Base-by-base conservation (phyloP, 495 filamentous ascomycete species). In the Hypomontagnella submonticulosa region DNA sequence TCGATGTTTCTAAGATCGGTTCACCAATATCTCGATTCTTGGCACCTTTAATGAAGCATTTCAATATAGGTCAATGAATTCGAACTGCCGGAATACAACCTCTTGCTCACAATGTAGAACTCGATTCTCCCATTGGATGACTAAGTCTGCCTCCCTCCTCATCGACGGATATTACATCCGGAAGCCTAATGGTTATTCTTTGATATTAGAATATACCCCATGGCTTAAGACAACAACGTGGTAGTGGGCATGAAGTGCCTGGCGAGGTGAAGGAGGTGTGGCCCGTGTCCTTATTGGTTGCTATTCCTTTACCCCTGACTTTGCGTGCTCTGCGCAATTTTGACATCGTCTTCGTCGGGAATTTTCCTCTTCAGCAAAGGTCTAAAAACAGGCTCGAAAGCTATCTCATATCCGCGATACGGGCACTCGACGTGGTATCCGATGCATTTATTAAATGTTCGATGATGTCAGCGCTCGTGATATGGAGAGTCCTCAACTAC, bases 71-170 rank as follows among this genome's bases (percentile, higher is more conserved):
- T 60, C 19, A 38, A 52, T 53, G 16, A 53, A 36, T 32, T 58
- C 52, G 9, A 57, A 7, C 46, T 16, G 19, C 40, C 52, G 38
- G 20, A 53, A 57, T 57, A 37, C 38, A 48, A 12, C 52, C 48
- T 30, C 40, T 57, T 38, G 12, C 41, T 36, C 15, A 32, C 41
- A 57, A 33, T 16, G 32, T 50, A 20, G 8, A 34, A 30, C 18
- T 41, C 13, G 15, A 30, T 10, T 57, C 23, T 62, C 41, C 32
- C 46, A 57, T 61, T 61, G 57, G 64, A 42, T 53, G 16, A 49
- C 33, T 47, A 58, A 62, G 46, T 69, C 89, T 69, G 36, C 86
- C 85, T 61, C 81, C 79, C 58, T 89, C 72, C 65, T 80, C 81
- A 67, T 82, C 27, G n/a, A 56, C 60, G 59, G 65, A 60, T 50